Percentiles rank a stretch among this genome's conserved stretches.
Conservation (phyloP, 2,329 filamentous ascomycete genomes). For the Alternaria dauci region DNA sequence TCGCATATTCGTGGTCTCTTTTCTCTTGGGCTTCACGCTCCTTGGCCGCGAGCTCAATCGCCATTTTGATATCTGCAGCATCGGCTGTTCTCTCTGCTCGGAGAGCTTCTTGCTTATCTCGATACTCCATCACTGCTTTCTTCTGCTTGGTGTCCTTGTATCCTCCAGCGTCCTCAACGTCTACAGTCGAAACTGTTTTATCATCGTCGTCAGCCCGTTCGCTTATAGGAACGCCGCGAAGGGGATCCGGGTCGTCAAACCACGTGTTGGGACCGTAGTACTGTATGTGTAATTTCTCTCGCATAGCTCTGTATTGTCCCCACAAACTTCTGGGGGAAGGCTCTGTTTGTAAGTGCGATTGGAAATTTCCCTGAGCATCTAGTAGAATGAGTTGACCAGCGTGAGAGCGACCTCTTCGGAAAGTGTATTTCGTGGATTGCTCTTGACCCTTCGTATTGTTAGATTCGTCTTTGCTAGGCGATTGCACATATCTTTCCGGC, state of each 20-base stretch:
- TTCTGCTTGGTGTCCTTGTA: neutral
- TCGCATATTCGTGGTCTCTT: neutral
- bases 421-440: too few species aligned
- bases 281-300: neutral
- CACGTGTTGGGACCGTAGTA: slow-evolving; percentile 9
- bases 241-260: neutral
- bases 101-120: neutral
- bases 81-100: neutral
- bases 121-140: neutral
- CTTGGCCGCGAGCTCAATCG: neutral
- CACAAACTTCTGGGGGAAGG: neutral
- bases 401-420: slow-evolving; percentile 1
- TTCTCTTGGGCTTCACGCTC: neutral
- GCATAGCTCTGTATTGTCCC: slow-evolving; percentile 9
- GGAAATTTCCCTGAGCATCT: neutral
- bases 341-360: neutral
- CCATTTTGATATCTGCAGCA: neutral
- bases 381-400: neutral
- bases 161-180: neutral
- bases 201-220: neutral
- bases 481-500: neutral
- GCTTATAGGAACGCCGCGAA: slow-evolving; percentile 7
- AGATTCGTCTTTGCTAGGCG: neutral
- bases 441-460: neutral
- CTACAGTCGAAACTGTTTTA: neutral